Percentiles rank a stretch among this genome's conserved stretches.
These are phyloP conservation scores for Hypsizygus marmoreus DNA, from an alignment of 768 basidiomycete species.

Conservation along the genomic window DNA sequence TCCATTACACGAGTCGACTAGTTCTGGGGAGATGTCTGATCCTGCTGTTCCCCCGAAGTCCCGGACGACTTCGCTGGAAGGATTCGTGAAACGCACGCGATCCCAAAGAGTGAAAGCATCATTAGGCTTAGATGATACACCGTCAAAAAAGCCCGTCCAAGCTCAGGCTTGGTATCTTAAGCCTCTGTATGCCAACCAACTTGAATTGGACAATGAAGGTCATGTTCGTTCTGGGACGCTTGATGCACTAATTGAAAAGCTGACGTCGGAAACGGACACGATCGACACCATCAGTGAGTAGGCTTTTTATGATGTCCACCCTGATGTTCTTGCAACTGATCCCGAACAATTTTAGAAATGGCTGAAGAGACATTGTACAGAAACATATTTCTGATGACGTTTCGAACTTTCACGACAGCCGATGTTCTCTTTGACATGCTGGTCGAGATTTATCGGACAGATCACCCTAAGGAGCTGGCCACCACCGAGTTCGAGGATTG, in stretches of 20 bases:
- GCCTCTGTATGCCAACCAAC: constrained; percentile 58
- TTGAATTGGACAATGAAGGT: constrained; percentile 67
- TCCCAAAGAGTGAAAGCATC: constrained; percentile 38
- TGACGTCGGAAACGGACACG: constrained; percentile 48
- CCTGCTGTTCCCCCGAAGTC: constrained; percentile 7
- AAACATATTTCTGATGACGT: constrained; percentile 79
- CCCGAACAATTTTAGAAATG: constrained; percentile 14
- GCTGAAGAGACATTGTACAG: constrained; percentile 41
- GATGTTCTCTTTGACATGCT: constrained; percentile 70
- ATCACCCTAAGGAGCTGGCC: constrained; percentile 49
- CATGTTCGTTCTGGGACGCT: constrained; percentile 69
- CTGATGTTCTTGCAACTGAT: not conserved
- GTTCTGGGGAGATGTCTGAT: constrained; percentile 2
- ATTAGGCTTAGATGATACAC: constrained; percentile 43
- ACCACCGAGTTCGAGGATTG: constrained; percentile 62
- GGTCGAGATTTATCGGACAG: constrained; percentile 60
- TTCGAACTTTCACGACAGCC: constrained; percentile 76
- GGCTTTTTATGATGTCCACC: not conserved
- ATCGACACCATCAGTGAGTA: constrained; percentile 60
- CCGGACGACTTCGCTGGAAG: constrained; percentile 11
- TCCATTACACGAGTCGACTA: constrained; percentile 5
- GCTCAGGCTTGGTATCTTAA: constrained; percentile 60
- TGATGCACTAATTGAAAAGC: constrained; percentile 67
- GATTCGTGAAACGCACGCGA: constrained; percentile 20
- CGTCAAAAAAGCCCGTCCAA: constrained; percentile 38